phyloP scores from a whole-genome alignment of 208 protist genomes.

The Wallacemonas sp. region DNA sequence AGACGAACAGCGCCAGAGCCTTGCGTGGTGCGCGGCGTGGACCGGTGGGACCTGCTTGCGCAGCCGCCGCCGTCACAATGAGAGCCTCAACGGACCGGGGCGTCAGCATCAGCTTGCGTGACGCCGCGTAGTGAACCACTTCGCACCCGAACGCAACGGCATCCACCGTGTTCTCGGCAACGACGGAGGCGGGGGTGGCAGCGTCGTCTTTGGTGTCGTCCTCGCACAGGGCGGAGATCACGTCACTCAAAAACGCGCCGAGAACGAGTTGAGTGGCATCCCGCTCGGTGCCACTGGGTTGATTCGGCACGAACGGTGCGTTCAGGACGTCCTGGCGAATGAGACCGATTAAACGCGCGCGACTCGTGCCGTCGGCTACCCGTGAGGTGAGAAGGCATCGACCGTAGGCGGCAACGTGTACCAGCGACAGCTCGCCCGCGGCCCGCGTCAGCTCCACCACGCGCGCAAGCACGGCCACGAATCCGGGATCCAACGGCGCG shows the following conservation, averaged over 20 bases:
- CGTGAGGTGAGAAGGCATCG: slow-evolving; percentile 52
- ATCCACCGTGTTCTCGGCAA: no score
- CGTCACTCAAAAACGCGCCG: slow-evolving; percentile 76
- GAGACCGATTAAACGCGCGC: slow-evolving; percentile 38
- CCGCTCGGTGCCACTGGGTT: slow-evolving; percentile 18
- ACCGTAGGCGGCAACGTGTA: slow-evolving; percentile 60
- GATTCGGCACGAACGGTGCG: slow-evolving; percentile 33
- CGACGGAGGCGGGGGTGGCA: no score
- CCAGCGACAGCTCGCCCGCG: slow-evolving; percentile 44
- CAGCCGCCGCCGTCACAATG: neutral
- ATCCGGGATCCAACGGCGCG: slow-evolving; percentile 1
- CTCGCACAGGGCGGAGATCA: no score
- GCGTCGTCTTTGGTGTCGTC: no score
- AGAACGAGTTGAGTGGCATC: slow-evolving; percentile 34
- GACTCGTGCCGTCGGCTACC: slow-evolving; percentile 20
- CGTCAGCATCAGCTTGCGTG: slow-evolving; percentile 36
- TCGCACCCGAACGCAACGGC: slow-evolving; percentile 24
- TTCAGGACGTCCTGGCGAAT: slow-evolving; percentile 72
- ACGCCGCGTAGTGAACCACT: slow-evolving; percentile 72
- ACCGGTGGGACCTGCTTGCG: no score
- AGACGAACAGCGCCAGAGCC: slow-evolving; percentile 36
- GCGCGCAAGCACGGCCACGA: slow-evolving; percentile 67
- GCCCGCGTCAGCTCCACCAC: slow-evolving; percentile 49
- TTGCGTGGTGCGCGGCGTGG: neutral
- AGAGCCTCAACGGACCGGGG: neutral